These are phyloP conservation scores for Schwanniomyces pseudopolymorphus DNA, from an alignment of 805 yeast species.

Conservation along the genomic window DNA sequence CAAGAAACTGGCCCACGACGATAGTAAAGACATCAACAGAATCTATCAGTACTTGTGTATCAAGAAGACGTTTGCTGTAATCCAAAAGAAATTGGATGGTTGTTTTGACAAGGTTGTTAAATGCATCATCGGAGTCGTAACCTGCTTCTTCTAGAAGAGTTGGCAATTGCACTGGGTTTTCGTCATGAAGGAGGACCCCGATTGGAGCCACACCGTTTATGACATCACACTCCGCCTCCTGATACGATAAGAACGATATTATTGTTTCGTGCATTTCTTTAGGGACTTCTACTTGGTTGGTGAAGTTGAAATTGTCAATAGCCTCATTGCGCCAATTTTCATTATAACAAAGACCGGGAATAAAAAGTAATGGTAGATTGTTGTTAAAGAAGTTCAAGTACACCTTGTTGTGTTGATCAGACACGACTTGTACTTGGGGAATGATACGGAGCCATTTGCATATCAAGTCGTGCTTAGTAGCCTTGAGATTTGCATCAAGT, in stretches of 20 bases:
- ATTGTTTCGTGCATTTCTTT: slow-evolving; percentile 19
- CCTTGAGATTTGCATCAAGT: neutral
- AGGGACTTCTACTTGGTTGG: slow-evolving; percentile 20
- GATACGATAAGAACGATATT: slow-evolving; percentile 16
- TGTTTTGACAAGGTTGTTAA: neutral
- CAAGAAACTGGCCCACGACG: slow-evolving; percentile 1
- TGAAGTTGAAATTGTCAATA: slow-evolving; percentile 13
- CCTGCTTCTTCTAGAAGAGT: neutral
- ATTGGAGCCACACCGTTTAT: slow-evolving; percentile 24
- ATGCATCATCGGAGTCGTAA: neutral
- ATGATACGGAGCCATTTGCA: slow-evolving; percentile 29
- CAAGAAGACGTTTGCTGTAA: slow-evolving; percentile 3
- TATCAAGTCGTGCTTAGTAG: slow-evolving; percentile 8
- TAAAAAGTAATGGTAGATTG: slow-evolving; percentile 28
- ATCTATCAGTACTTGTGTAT: neutral
- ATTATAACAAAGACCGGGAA: slow-evolving; percentile 71
- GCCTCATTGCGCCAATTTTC: slow-evolving; percentile 41
- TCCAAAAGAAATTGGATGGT: slow-evolving; percentile 1
- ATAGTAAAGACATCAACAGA: neutral
- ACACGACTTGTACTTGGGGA: slow-evolving; percentile 25
- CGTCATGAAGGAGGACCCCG: slow-evolving; percentile 12
- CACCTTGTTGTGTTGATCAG: slow-evolving; percentile 5
- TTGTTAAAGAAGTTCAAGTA: slow-evolving; percentile 17
- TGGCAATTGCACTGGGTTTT: neutral
- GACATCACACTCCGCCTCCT: slow-evolving; percentile 25